These are phyloP conservation scores for Halenospora varia DNA, from an alignment of 495 filamentous ascomycete species.

Conservation along the genomic window DNA sequence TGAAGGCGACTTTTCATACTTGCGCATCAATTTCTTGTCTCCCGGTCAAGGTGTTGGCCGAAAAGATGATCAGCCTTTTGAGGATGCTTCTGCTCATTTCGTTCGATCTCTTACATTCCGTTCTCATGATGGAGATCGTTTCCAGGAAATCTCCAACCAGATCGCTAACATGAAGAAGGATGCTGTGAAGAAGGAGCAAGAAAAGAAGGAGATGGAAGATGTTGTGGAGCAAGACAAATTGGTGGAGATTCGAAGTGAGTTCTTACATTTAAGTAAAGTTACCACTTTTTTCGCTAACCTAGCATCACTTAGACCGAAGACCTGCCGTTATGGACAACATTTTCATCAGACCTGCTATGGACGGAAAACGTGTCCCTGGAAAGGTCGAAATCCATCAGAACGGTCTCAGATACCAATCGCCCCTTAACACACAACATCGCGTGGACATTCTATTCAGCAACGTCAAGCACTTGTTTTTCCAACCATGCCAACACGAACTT, in stretches of 20 bases:
- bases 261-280: neutral
- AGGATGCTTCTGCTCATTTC: constrained; percentile 93
- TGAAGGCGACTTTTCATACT: constrained; percentile 88
- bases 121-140: constrained; percentile 80
- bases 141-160: constrained; percentile 81
- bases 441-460: constrained; percentile 98
- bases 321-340: constrained; percentile 84
- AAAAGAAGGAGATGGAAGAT: constrained; percentile 99
- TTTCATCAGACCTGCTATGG: constrained; percentile 88
- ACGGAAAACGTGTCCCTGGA: constrained; percentile 92
- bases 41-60: constrained; percentile 96
- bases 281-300: constrained; percentile 26
- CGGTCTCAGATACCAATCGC: constrained; percentile 92
- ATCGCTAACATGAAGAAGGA: constrained; percentile 94
- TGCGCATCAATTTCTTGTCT: constrained; percentile 95
- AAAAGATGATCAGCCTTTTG: constrained; percentile 98
- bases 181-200: constrained; percentile 83
- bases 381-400: constrained; percentile 98
- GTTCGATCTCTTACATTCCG: constrained; percentile 91
- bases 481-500: constrained; percentile 90
- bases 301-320: constrained; percentile 64
- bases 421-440: constrained; percentile 71
- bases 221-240: constrained; percentile 99
- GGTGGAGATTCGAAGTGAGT: constrained; percentile 79
- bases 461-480: constrained; percentile 97